phyloP scores from a whole-genome alignment of 106 monocot species.

The Allium cepa region DNA sequence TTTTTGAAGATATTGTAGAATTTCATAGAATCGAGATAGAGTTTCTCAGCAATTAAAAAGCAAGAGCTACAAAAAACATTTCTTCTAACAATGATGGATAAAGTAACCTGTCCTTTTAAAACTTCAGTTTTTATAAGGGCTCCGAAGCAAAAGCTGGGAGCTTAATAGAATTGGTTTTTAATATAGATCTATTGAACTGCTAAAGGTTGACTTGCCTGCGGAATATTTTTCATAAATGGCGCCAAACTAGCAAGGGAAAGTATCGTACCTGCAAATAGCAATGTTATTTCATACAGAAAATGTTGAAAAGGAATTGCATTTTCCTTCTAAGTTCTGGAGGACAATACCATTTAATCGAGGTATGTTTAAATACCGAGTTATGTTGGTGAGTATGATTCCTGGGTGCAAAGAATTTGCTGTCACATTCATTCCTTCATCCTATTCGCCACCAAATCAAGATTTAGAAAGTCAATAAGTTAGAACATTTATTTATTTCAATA shows the following conservation, averaged over 20 bases:
- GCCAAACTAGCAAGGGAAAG: constrained; percentile 5
- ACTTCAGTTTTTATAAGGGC: no score
- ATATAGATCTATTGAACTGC: neutral
- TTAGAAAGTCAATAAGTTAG: neutral
- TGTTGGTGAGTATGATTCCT: constrained; percentile 54
- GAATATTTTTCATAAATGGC: constrained; percentile 43
- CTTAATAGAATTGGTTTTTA: neutral
- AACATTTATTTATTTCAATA: no score
- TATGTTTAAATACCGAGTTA: constrained; percentile 25
- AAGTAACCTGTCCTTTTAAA: no score
- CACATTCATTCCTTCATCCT: constrained; percentile 74
- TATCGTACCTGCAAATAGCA: constrained; percentile 12
- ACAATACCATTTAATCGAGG: constrained; percentile 20
- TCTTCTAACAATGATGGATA: no score
- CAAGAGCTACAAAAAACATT: no score
- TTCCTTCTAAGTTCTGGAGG: no score
- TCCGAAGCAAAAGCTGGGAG: no score
- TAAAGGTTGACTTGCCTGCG: constrained; percentile 25
- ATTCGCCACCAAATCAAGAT: neutral
- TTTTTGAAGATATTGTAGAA: neutral
- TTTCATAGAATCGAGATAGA: no score
- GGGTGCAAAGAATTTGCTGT: constrained; percentile 84
- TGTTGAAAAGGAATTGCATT: no score
- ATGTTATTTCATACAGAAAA: neutral
- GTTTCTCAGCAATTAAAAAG: no score